Evolutionary conservation across 768 basidiomycete genomes (phyloP).

Genomic region (Piloderma croceum): DNA sequence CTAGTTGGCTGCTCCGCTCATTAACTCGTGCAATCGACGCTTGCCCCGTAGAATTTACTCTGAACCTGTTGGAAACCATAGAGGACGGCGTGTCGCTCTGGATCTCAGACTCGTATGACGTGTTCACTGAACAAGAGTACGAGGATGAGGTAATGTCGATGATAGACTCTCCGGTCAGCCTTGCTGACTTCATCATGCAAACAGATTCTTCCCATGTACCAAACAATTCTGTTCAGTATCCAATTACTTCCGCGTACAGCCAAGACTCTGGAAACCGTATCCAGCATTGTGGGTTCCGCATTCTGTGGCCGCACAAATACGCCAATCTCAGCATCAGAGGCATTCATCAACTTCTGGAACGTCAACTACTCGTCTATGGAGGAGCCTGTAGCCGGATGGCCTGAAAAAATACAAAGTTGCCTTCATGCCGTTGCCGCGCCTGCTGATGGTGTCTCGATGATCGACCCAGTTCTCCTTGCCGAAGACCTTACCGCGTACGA

Average conservation of each 20-base stretch:
- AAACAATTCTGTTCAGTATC: slow-evolving; percentile 49
- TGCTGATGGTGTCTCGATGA: too few species aligned
- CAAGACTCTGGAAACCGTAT: slow-evolving; percentile 41
- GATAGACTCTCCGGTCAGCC: neutral
- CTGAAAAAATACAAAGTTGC: slow-evolving; percentile 37
- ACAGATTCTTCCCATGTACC: slow-evolving; percentile 61
- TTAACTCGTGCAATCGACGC: slow-evolving; percentile 48
- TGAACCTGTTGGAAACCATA: slow-evolving; percentile 40
- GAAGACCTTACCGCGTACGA: too few species aligned
- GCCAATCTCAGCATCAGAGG: slow-evolving; percentile 36
- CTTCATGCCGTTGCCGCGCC: slow-evolving; percentile 17
- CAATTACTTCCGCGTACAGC: slow-evolving; percentile 38
- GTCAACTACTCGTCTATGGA: slow-evolving; percentile 35
- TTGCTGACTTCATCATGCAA: slow-evolving; percentile 3
- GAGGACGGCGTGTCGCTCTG: slow-evolving; percentile 55
- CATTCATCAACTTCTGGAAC: slow-evolving; percentile 63
- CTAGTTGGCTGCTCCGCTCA: slow-evolving; percentile 58
- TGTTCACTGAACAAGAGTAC: slow-evolving; percentile 51
- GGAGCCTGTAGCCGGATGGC: slow-evolving; percentile 50
- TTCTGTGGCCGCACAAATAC: slow-evolving; percentile 49
- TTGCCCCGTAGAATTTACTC: slow-evolving; percentile 45
- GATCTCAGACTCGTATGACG: slow-evolving; percentile 54
- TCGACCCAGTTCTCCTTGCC: too few species aligned
- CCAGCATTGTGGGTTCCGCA: slow-evolving; percentile 49
- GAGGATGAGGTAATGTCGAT: slow-evolving; percentile 46